These are phyloP conservation scores for Chaetoceros muelleri DNA, from an alignment of 108 stramenopile species.

Conservation along the genomic window DNA sequence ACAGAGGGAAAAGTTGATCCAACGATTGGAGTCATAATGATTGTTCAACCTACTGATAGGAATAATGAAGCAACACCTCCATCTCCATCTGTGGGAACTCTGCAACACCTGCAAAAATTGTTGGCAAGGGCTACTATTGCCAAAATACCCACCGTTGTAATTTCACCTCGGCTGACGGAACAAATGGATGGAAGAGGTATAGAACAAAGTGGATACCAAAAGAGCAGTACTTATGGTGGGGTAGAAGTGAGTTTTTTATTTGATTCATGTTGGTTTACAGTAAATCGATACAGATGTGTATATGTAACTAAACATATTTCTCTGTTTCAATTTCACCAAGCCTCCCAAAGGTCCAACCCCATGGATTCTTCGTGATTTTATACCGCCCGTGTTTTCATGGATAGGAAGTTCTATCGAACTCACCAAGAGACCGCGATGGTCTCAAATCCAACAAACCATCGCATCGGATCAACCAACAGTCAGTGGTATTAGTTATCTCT, in stretches of 20 bases:
- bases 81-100: conserved; percentile 15
- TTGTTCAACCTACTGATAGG: conserved; percentile 59
- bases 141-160: conserved; percentile 32
- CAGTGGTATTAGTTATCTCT: conserved; percentile 14
- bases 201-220: conserved; percentile 57
- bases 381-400: conserved; percentile 61
- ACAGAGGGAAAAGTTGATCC: conserved; percentile 11
- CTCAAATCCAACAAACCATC: conserved; percentile 9
- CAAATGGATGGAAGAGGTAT: conserved; percentile 20
- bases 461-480: conserved; percentile 6
- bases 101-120: conserved; percentile 27
- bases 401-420: conserved; percentile 25
- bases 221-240: conserved; percentile 50
- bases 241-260: too few species aligned
- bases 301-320: too few species aligned
- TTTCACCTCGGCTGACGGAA: conserved; percentile 50
- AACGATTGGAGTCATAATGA: conserved; percentile 26
- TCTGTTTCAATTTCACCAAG: too few species aligned
- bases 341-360: conserved; percentile 62
- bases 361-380: conserved; percentile 62
- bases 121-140: conserved; percentile 34
- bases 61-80: conserved; percentile 31
- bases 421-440: conserved; percentile 5
- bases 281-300: too few species aligned
- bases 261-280: too few species aligned